Evolutionary conservation across 192 early-diverging fungal genomes (phyloP).

Genomic region (Coemansia sp.): DNA sequence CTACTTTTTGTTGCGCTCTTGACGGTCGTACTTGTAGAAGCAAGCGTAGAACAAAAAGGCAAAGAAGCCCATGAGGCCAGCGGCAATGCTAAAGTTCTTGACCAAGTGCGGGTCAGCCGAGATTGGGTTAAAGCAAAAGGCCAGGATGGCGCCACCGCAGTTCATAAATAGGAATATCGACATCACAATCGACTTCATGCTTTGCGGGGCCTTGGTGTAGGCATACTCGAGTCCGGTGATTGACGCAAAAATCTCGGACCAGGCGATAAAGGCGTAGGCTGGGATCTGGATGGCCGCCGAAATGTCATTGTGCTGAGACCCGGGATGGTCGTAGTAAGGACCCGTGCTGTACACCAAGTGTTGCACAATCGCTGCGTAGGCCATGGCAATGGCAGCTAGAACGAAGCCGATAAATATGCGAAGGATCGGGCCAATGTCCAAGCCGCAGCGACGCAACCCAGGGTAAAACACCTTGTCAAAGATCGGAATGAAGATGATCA

Average conservation of each 20-base stretch:
- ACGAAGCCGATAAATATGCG: constrained; percentile 73
- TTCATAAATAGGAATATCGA: constrained; percentile 67
- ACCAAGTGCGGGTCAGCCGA: constrained; percentile 61
- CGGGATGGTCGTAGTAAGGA: constrained; percentile 59
- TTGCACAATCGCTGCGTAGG: constrained; percentile 65
- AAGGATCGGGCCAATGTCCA: constrained; percentile 60
- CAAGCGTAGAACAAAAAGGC: constrained; percentile 28
- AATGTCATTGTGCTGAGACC: constrained; percentile 57
- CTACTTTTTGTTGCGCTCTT: no score
- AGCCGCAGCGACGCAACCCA: constrained; percentile 53
- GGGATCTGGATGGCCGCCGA: constrained; percentile 62
- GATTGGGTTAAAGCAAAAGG: constrained; percentile 61
- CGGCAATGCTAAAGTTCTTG: constrained; percentile 21
- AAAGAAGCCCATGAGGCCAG: constrained; percentile 27
- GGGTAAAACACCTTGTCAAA: constrained; percentile 69
- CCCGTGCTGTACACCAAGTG: constrained; percentile 60
- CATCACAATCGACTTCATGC: constrained; percentile 73
- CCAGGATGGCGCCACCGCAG: constrained; percentile 59
- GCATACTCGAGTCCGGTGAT: constrained; percentile 71
- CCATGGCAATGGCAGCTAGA: constrained; percentile 60
- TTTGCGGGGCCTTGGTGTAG: constrained; percentile 64
- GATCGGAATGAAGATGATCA: constrained; percentile 72
- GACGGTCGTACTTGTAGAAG: constrained; percentile 19
- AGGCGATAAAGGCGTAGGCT: constrained; percentile 62
- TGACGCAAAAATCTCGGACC: constrained; percentile 72